Conservation (phyloP, 176 grass and related monocot genomes). For the Bothriochloa decipiens region DNA sequence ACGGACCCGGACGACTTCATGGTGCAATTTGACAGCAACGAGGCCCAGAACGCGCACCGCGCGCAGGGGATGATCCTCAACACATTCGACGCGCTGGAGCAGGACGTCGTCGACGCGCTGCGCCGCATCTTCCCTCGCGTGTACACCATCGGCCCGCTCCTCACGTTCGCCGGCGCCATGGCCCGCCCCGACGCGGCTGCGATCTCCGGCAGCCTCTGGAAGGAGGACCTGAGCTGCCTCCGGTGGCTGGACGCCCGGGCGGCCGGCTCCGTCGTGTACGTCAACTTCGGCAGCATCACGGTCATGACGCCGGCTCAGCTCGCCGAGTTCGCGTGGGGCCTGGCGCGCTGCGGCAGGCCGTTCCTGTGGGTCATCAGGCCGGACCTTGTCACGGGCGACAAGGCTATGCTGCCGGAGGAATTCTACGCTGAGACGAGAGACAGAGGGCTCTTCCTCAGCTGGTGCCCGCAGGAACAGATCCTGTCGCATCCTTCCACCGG, state of each 20-base stretch:
- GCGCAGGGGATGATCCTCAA: conserved; percentile 65
- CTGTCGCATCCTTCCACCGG: conserved; percentile 51
- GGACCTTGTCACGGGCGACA: conserved; percentile 65
- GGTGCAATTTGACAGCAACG: conserved; percentile 42
- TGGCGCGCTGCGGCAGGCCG: conserved; percentile 50
- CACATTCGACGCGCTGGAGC: conserved; percentile 65
- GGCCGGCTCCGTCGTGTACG: conserved; percentile 71
- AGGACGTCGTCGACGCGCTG: conserved; percentile 49
- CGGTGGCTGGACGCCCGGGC: conserved; percentile 49
- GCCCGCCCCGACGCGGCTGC: background rate
- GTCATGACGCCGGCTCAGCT: conserved; percentile 56
- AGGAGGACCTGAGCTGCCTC: conserved; percentile 62
- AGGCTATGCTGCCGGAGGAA: conserved; percentile 45
- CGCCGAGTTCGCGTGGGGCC: conserved; percentile 73
- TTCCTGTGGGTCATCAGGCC: conserved; percentile 77
- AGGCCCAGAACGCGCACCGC: conserved; percentile 49
- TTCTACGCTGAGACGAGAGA: conserved; percentile 45
- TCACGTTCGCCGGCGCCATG: conserved; percentile 6
- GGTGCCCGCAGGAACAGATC: conserved; percentile 69
- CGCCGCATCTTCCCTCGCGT: conserved; percentile 46
- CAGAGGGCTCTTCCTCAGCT: conserved; percentile 51
- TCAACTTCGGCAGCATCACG: conserved; percentile 88
- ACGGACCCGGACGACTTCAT: conserved; percentile 58
- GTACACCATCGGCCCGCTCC: conserved; percentile 59
- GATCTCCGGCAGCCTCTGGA: conserved; percentile 64